Evolutionary conservation across 2,329 filamentous ascomycete species (phyloP).

Genomic region (Scytalidium lignicola): DNA sequence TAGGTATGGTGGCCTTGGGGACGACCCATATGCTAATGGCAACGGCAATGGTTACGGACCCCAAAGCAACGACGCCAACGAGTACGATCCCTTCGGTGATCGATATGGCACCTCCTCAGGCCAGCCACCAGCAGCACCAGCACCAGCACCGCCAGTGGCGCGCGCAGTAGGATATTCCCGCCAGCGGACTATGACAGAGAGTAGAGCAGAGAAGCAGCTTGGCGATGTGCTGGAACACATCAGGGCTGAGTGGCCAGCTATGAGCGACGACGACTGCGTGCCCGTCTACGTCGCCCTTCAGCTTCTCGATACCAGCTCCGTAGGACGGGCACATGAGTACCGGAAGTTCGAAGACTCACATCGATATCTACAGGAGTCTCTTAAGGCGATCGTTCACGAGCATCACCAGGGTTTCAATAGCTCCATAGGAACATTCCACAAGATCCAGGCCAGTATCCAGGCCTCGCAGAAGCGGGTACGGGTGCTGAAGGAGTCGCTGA

Average conservation of each 20-base stretch:
- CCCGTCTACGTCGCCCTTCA: constrained; percentile 94
- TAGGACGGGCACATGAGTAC: constrained; percentile 87
- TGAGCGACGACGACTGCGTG: constrained; percentile 83
- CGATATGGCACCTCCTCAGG: constrained; percentile 21
- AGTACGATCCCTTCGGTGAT: constrained; percentile 28
- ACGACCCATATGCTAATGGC: constrained; percentile 23
- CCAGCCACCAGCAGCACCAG: constrained; percentile 10
- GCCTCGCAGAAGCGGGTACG: constrained; percentile 82
- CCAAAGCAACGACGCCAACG: constrained; percentile 17
- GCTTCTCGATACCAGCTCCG: constrained; percentile 87
- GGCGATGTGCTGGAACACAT: constrained; percentile 69
- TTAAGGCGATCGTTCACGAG: constrained; percentile 95
- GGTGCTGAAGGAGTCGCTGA: constrained; percentile 74
- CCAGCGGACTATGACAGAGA: constrained; percentile 17
- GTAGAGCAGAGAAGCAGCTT: constrained; percentile 25
- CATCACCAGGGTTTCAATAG: constrained; percentile 99
- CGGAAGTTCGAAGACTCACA: constrained; percentile 79
- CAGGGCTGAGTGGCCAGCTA: constrained; percentile 83
- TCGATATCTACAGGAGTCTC: constrained; percentile 80
- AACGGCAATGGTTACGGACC: constrained; percentile 19
- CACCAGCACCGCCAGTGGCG: constrained; percentile 14
- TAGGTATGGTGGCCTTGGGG: constrained; percentile 24
- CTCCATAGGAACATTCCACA: constrained; percentile 97
- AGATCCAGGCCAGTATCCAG: constrained; percentile 92
- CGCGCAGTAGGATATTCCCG: constrained; percentile 13